Percentiles rank a stretch among this genome's conserved stretches.
phyloP scores from a whole-genome alignment of 202 grass and related monocot species.

The Musa balbisiana region DNA sequence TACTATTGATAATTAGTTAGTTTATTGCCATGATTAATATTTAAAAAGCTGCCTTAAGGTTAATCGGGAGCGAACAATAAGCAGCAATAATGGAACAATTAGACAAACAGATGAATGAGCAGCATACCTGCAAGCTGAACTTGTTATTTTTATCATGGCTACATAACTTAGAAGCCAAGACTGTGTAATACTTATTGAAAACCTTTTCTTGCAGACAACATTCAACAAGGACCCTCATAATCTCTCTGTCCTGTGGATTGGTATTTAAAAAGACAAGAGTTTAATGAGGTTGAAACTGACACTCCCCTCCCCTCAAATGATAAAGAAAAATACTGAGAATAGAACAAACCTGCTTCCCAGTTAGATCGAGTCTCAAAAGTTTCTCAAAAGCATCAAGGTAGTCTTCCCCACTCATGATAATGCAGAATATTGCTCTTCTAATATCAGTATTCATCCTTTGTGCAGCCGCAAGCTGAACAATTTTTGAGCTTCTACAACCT shows the following conservation, averaged over 20 bases:
- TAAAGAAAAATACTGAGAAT: not conserved
- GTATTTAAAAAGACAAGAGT: not conserved
- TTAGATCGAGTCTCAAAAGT: conserved; percentile 70
- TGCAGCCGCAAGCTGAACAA: conserved; percentile 75
- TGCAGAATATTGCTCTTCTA: conserved; percentile 84
- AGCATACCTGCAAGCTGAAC: conserved; percentile 70
- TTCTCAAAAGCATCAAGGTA: conserved; percentile 96
- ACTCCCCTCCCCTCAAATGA: not conserved
- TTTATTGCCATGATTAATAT: too few species aligned
- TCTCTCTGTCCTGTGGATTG: conserved; percentile 66
- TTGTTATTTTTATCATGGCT: conserved; percentile 88
- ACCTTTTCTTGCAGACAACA: conserved; percentile 93
- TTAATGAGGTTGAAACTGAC: conserved; percentile 7
- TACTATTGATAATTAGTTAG: too few species aligned
- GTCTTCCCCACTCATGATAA: conserved; percentile 90
- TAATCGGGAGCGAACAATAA: not conserved
- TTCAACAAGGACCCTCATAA: conserved; percentile 84
- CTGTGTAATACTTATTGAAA: conserved; percentile 86
- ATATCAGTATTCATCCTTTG: conserved; percentile 93
- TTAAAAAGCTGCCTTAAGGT: too few species aligned
- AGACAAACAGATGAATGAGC: not conserved
- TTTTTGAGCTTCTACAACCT: conserved; percentile 64
- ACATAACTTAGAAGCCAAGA: conserved; percentile 84
- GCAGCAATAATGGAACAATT: not conserved
- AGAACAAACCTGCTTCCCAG: conserved; percentile 68